These are phyloP conservation scores for Cytospora paraplurivora DNA, from an alignment of 2,329 filamentous ascomycete species.

Conservation along the genomic window DNA sequence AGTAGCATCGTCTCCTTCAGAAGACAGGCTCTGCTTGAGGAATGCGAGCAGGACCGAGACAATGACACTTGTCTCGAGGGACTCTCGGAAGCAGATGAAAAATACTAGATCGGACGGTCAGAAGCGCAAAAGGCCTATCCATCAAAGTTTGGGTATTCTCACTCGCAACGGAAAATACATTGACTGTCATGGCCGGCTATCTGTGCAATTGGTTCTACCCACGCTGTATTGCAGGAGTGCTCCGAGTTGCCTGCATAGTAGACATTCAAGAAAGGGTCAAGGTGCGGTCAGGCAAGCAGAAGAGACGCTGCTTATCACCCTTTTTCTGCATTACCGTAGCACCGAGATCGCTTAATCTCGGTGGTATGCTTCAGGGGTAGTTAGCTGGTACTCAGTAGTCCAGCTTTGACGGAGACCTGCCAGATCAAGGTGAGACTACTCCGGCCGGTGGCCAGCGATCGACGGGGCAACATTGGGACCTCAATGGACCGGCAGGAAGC, in stretches of 20 bases:
- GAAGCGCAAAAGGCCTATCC: not conserved
- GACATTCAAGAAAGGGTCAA: not conserved
- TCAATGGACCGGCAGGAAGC: not conserved
- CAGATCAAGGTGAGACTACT: not conserved
- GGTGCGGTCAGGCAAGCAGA: not conserved
- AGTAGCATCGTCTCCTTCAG: conserved; percentile 59
- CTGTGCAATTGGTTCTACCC: not conserved
- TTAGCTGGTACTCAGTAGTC: not conserved
- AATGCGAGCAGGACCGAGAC: conserved; percentile 80
- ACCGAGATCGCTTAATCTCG: not conserved
- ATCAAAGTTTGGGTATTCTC: not conserved
- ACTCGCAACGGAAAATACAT: conserved; percentile 26
- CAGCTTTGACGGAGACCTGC: not conserved
- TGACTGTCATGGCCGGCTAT: conserved; percentile 20
- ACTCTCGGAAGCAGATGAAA: conserved; percentile 83
- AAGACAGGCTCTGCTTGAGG: conserved; percentile 73
- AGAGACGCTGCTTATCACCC: not conserved
- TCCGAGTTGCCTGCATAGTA: not conserved
- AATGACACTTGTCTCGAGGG: conserved; percentile 77
- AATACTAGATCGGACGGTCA: conserved; percentile 55
- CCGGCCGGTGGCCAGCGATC: not conserved
- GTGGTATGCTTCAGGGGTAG: not conserved
- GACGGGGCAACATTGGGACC: not conserved
- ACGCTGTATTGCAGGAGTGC: not conserved
- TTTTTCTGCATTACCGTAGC: not conserved